phyloP scores from a whole-genome alignment of 2,329 filamentous ascomycete species.

The Botrytis pseudocinerea region DNA sequence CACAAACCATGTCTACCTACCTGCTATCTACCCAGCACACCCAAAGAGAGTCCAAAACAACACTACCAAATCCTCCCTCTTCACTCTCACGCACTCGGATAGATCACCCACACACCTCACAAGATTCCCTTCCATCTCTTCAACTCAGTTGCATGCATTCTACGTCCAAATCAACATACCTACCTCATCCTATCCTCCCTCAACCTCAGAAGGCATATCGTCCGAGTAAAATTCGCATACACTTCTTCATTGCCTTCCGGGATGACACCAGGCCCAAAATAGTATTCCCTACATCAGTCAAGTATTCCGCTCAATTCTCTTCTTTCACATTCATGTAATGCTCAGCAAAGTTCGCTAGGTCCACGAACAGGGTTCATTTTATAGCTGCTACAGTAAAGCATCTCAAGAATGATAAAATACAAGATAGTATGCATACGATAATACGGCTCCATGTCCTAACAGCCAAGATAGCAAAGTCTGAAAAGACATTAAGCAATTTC shows the following conservation, averaged over 20 bases:
- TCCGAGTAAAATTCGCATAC: not conserved
- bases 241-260: not conserved
- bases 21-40: not conserved
- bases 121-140: not conserved
- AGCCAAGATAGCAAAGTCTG: not conserved
- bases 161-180: no score
- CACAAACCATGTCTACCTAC: no score
- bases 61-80: not conserved
- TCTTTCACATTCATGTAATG: not conserved
- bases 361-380: not conserved
- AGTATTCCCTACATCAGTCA: not conserved
- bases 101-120: not conserved
- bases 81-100: not conserved
- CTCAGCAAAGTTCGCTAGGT: not conserved
- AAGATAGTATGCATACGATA: not conserved
- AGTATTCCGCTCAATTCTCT: not conserved
- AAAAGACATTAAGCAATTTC: not conserved
- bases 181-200: not conserved
- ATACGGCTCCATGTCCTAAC: not conserved
- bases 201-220: accelerated
- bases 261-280: not conserved
- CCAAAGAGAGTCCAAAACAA: not conserved
- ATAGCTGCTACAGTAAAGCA: not conserved
- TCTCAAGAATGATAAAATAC: not conserved
- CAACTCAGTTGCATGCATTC: not conserved